Evolutionary conservation across 768 basidiomycete species (phyloP), one percentile per base, ranked within the genome.

Genomic region (Cystobasidium ongulense): DNA sequence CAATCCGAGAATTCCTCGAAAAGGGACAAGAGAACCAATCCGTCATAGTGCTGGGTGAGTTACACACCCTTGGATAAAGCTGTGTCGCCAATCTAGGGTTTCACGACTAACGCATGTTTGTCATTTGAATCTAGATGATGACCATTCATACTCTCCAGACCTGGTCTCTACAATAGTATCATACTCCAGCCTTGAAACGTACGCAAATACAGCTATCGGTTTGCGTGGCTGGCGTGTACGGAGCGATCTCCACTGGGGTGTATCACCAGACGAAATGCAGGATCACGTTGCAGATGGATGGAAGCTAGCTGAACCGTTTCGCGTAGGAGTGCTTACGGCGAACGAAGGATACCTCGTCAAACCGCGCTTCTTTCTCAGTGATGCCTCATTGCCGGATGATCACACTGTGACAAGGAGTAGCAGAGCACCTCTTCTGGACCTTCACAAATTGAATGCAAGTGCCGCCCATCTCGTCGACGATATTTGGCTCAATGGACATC

Each of bases 161-260:
- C 52, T 74, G 17, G 25, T 76, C 36, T 52, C 53, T n/a, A 70
- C 65, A 15, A 61, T 76, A 1, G 41, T 63, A 0, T 1, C 7
- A 27, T 59, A 39, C 5, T 41, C 72, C 0, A 39, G 18, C 23
- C 29, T 1, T 0, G 11, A 3, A 10, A 7, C n/a, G 5, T 46
- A 21, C 4, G 46, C 27, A 18, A 25, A 74, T 31, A 61, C 65
- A 7, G 63, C 66, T 15, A 33, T 76, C 8, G 75, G 59, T 21
- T 43, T 70, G 36, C 43, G 75, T 18, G 75, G 75, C 1, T 76
- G 75, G 75, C 53, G 72, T 31, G 61, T 76, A 1, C 29, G 63
- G 17, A 23, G 35, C 31, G 66, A 74, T 41, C 25, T 70, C 10
- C 41, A 57, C 11, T 76, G 75, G 75, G 66, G 73, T 1, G 75